Conservation (phyloP, 805 yeast genomes). For the Starmera amethionina region DNA sequence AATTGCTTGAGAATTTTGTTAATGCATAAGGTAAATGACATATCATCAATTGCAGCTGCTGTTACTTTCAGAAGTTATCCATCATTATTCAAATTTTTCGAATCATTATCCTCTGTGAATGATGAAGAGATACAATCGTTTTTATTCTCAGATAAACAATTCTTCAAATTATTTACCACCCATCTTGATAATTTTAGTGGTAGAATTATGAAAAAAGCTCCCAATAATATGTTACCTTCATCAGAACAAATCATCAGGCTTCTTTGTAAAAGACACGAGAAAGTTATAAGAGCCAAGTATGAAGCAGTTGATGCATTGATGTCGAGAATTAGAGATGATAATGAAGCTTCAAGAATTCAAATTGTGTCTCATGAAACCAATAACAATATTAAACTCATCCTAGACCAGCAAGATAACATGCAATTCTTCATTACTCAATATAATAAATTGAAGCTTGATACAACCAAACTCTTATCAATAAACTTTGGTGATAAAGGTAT, state of each 20-base stretch:
- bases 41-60: conserved; percentile 16
- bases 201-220: conserved; percentile 15
- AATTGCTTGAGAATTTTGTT: conserved; percentile 23
- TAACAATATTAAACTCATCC: conserved; percentile 42
- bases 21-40: conserved; percentile 22
- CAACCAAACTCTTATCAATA: conserved; percentile 23
- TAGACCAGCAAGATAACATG: conserved; percentile 57
- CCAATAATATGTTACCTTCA: conserved; percentile 7
- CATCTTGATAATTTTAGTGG: conserved; percentile 15
- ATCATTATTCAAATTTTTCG: conserved; percentile 14
- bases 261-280: conserved; percentile 10
- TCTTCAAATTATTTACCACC: conserved; percentile 9
- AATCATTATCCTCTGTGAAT: conserved; percentile 12
- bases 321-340: conserved; percentile 9
- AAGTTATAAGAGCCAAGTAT: conserved; percentile 13
- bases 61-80: conserved; percentile 17
- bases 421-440: conserved; percentile 39
- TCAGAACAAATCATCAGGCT: conserved; percentile 7
- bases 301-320: conserved; percentile 13
- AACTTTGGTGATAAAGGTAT: conserved; percentile 11
- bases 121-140: conserved; percentile 19
- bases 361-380: conserved; percentile 31
- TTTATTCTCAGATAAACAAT: conserved; percentile 7
- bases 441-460: conserved; percentile 34
- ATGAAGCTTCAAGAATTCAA: conserved; percentile 12